Evolutionary conservation across 225 moss, liverwort and hornwort species (phyloP).

Genomic region (Neckera pumila): DNA sequence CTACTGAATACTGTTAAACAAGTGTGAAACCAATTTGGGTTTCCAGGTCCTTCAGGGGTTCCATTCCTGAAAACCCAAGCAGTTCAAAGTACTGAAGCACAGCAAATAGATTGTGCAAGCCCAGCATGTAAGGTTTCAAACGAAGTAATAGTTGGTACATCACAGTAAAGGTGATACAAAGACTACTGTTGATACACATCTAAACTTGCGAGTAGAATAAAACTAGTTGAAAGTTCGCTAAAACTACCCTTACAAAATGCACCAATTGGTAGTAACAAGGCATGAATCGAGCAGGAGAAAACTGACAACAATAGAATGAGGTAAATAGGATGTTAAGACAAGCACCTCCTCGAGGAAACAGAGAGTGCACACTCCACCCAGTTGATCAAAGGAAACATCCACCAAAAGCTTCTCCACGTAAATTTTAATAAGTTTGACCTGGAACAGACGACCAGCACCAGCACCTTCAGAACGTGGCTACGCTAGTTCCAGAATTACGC

Average conservation of each 20-base stretch:
- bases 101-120: background rate
- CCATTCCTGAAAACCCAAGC: background rate
- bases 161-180: background rate
- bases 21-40: background rate
- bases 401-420: slow-evolving; percentile 79
- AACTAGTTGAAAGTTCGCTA: background rate
- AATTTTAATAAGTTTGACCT: slow-evolving; percentile 92
- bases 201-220: background rate
- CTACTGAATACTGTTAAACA: background rate
- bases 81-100: background rate
- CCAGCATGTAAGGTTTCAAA: background rate
- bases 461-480: background rate
- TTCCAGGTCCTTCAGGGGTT: background rate
- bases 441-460: slow-evolving; percentile 1
- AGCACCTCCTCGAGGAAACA: slow-evolving; percentile 86
- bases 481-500: background rate
- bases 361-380: slow-evolving; percentile 69
- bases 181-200: background rate
- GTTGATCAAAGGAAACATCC: slow-evolving; percentile 89
- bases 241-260: background rate
- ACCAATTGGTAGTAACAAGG: background rate
- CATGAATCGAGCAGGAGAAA: background rate
- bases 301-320: background rate
- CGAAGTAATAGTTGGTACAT: background rate
- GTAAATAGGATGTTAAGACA: background rate